Evolutionary conservation across 2,329 filamentous ascomycete genomes (phyloP).

Genomic region (Reticulascus tulasneorum): DNA sequence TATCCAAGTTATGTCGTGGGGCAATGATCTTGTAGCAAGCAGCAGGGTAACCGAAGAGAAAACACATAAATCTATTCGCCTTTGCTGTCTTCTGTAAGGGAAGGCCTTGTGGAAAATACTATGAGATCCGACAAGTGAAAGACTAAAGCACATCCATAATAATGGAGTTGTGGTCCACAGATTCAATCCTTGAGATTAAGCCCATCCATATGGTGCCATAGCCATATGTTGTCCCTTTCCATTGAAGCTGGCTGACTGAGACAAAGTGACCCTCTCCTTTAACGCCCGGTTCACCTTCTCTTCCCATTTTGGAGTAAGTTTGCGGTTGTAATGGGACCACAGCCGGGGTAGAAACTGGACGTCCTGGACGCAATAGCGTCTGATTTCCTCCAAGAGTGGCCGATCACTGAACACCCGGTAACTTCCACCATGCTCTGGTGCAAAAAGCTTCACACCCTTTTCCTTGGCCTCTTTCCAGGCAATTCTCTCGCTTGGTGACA

Average conservation of each 20-base stretch:
- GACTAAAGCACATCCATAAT: too few species aligned
- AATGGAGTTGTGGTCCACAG: too few species aligned
- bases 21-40: too few species aligned
- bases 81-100: too few species aligned
- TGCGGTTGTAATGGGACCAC: conserved; percentile 21
- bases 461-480: conserved; percentile 32
- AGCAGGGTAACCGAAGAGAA: too few species aligned
- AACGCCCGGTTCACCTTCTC: conserved; percentile 21
- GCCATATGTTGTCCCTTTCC: conserved; percentile 24
- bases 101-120: too few species aligned
- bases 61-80: too few species aligned
- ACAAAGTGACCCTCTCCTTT: conserved; percentile 21
- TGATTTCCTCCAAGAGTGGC: conserved; percentile 34
- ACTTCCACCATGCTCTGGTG: conserved; percentile 35
- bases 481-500: conserved; percentile 9
- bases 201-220: conserved; percentile 19
- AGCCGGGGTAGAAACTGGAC: conserved; percentile 36
- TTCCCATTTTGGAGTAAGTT: conserved; percentile 15
- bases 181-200: background rate
- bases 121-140: too few species aligned
- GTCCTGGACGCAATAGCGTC: conserved; percentile 43
- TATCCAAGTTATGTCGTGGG: too few species aligned
- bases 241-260: conserved; percentile 22
- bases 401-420: conserved; percentile 44
- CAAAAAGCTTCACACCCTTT: conserved; percentile 32